Evolutionary conservation across 495 filamentous ascomycete species (phyloP).

Genomic region (Aspergillus homomorphus): DNA sequence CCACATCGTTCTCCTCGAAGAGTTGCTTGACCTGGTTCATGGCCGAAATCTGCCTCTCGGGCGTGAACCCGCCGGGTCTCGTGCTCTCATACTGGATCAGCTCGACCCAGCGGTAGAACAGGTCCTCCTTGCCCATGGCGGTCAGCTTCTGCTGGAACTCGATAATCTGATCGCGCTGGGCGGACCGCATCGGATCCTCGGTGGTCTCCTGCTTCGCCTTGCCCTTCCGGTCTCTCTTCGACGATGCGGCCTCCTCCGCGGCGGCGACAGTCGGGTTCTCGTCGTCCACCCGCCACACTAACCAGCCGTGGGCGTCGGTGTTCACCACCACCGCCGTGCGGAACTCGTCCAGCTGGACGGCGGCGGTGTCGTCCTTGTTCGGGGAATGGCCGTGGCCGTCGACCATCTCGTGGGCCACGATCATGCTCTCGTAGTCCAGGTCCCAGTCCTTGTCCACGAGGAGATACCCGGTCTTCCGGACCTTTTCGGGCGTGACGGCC

Average conservation of each 20-base stretch:
- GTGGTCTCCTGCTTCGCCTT: slow-evolving; percentile 20
- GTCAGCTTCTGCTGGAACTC: slow-evolving; percentile 68
- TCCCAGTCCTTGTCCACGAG: slow-evolving; percentile 79
- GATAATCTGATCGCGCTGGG: slow-evolving; percentile 58
- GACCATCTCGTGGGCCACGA: slow-evolving; percentile 61
- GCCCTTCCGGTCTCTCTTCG: background rate
- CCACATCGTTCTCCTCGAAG: slow-evolving; percentile 66
- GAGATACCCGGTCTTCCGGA: slow-evolving; percentile 74
- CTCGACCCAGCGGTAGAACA: slow-evolving; percentile 87
- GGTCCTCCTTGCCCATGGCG: slow-evolving; percentile 70
- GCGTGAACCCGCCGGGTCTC: slow-evolving; percentile 67
- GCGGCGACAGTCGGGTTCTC: slow-evolving; percentile 30
- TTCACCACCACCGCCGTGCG: slow-evolving; percentile 63
- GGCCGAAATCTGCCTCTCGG: slow-evolving; percentile 61
- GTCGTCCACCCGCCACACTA: slow-evolving; percentile 53
- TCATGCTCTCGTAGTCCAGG: slow-evolving; percentile 74
- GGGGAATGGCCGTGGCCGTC: slow-evolving; percentile 45
- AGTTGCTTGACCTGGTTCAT: slow-evolving; percentile 64
- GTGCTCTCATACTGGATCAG: slow-evolving; percentile 77
- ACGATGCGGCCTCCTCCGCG: background rate
- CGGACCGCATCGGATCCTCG: slow-evolving; percentile 45
- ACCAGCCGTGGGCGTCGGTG: slow-evolving; percentile 63
- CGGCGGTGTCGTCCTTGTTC: slow-evolving; percentile 13
- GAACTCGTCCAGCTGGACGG: slow-evolving; percentile 49
- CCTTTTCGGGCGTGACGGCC: slow-evolving; percentile 59